Evolutionary conservation across 768 basidiomycete species (phyloP).

Genomic region (Dentipellis fragilis): DNA sequence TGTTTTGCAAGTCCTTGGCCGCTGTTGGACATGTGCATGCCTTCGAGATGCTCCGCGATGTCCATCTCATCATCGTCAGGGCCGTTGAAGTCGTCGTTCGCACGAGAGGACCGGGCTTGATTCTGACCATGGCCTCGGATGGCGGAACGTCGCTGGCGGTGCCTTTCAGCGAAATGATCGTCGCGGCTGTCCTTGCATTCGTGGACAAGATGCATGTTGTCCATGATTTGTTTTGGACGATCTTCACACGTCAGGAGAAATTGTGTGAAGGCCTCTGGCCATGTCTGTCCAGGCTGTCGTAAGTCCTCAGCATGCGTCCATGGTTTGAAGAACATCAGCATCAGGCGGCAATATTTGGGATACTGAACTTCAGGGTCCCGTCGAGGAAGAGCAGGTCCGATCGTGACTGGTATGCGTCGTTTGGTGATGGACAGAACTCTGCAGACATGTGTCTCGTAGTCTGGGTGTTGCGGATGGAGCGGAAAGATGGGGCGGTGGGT

Average conservation of each 20-base stretch:
- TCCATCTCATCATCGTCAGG: not conserved
- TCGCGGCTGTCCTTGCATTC: conserved; percentile 29
- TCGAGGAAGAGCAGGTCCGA: conserved; percentile 3
- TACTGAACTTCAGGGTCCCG: not conserved
- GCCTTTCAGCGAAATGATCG: conserved; percentile 19
- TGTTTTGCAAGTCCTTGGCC: not conserved
- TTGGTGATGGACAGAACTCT: not conserved
- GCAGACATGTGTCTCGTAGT: not conserved
- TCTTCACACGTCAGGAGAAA: conserved; percentile 7
- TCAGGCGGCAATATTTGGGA: conserved; percentile 6
- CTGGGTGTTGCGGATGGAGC: not conserved
- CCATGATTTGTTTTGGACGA: conserved; percentile 14
- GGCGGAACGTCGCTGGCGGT: not conserved
- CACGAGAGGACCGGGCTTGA: not conserved
- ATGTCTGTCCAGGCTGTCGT: conserved; percentile 8
- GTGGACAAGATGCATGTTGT: conserved; percentile 33
- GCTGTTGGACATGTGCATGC: not conserved
- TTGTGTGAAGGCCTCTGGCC: conserved; percentile 22
- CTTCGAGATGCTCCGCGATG: not conserved
- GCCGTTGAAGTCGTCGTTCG: not conserved
- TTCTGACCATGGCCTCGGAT: not conserved
- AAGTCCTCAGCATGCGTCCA: conserved; percentile 20
- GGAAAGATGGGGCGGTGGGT: not conserved
- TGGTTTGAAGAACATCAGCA: conserved; percentile 17
- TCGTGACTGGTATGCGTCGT: not conserved